A percentile compares a stretch with the other conserved stretches of the same genome.
Conservation (phyloP, 2,329 filamentous ascomycete species). For the Ascochyta lentis region DNA sequence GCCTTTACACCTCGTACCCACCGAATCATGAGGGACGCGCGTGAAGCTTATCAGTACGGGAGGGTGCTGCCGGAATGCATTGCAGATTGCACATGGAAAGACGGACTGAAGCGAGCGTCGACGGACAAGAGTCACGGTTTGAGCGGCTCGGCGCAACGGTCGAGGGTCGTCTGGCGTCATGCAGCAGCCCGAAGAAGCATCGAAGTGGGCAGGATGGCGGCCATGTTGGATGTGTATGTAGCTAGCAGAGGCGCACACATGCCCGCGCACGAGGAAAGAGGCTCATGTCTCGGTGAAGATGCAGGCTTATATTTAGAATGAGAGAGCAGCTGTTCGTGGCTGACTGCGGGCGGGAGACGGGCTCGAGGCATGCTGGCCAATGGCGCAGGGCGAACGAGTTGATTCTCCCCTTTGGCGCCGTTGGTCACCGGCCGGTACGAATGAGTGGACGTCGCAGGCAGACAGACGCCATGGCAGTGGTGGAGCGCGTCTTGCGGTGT, state of each 20-base stretch:
- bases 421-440: slow-evolving; percentile 26
- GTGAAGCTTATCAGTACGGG: slow-evolving; percentile 19
- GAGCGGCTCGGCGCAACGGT: slow-evolving; percentile 11
- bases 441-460: slow-evolving; percentile 28
- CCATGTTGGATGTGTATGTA: slow-evolving; percentile 1
- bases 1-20: slow-evolving; percentile 1
- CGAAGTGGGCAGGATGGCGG: slow-evolving; percentile 1
- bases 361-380: slow-evolving; percentile 19
- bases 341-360: slow-evolving; percentile 20
- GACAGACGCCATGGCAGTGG: slow-evolving; percentile 35
- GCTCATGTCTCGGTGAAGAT: slow-evolving; percentile 14
- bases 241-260: not conserved
- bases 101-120: slow-evolving; percentile 23
- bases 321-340: slow-evolving; percentile 30
- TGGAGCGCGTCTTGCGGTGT: slow-evolving; percentile 36
- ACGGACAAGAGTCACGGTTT: slow-evolving; percentile 15
- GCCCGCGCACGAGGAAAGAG: not conserved
- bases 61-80: slow-evolving; percentile 23
- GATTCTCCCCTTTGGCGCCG: slow-evolving; percentile 26
- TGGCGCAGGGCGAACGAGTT: slow-evolving; percentile 3
- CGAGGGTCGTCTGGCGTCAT: slow-evolving; percentile 10
- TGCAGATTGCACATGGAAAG: slow-evolving; percentile 28
- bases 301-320: slow-evolving; percentile 29
- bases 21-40: slow-evolving; percentile 1
- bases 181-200: not conserved